Evolutionary conservation across 2,329 filamentous ascomycete species (phyloP).

Genomic region (Calonectria multiphialidica): DNA sequence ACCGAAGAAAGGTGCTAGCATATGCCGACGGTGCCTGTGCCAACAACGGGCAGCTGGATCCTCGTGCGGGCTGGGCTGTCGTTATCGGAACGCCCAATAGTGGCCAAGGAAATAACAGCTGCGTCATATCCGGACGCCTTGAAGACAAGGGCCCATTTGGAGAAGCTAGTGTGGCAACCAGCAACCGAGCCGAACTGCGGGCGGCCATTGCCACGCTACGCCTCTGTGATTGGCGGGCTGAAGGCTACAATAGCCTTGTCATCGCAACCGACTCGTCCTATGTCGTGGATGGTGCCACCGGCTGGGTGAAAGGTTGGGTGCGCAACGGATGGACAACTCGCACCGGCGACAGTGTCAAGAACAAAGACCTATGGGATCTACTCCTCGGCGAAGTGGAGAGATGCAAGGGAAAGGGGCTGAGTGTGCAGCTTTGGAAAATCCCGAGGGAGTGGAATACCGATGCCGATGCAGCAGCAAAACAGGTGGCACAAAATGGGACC

Average conservation of each 20-base stretch:
- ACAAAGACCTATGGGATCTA: conserved; percentile 65
- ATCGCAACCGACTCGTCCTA: conserved; percentile 47
- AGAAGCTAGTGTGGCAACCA: conserved; percentile 52
- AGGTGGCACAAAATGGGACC: conserved; percentile 30
- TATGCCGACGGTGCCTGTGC: conserved; percentile 60
- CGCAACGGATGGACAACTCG: conserved; percentile 57
- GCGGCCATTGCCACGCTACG: conserved; percentile 23
- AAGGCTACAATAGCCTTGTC: conserved; percentile 52
- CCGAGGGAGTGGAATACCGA: conserved; percentile 54
- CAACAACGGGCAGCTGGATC: conserved; percentile 52
- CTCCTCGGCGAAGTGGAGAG: conserved; percentile 57
- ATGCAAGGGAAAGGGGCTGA: conserved; percentile 42
- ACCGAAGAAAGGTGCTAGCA: conserved; percentile 48
- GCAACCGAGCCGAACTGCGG: conserved; percentile 50
- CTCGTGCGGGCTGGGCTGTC: conserved; percentile 56
- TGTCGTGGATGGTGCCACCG: conserved; percentile 26
- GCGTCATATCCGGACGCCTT: conserved; percentile 46
- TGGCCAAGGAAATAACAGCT: neutral
- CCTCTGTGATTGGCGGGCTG: conserved; percentile 36
- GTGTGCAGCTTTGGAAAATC: conserved; percentile 62
- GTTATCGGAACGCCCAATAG: conserved; percentile 31
- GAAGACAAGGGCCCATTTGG: conserved; percentile 58
- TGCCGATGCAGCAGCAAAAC: conserved; percentile 56
- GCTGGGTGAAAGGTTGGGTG: conserved; percentile 31
- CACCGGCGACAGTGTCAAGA: conserved; percentile 54